Evolutionary conservation across 2,329 filamentous ascomycete species (phyloP).

Genomic region (Pseudogymnoascus sp.): DNA sequence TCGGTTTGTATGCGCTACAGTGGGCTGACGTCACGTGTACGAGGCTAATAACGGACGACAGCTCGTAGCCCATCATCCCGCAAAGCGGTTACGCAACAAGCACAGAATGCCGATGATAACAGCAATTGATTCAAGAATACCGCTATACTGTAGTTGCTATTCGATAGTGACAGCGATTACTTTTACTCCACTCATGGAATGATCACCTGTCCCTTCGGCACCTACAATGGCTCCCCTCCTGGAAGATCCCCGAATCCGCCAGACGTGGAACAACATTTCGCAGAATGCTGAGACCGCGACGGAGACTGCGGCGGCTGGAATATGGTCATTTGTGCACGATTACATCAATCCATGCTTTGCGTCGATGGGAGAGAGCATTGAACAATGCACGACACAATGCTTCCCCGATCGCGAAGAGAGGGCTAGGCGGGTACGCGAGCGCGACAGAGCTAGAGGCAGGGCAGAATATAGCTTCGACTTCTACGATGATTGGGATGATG

Average conservation of each 20-base stretch:
- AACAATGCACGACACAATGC: constrained; percentile 65
- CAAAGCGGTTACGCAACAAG: constrained; percentile 1
- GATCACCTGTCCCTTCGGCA: background rate
- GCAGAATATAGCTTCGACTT: constrained; percentile 92
- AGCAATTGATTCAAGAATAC: background rate
- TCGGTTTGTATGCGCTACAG: background rate
- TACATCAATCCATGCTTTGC: constrained; percentile 78
- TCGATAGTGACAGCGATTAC: background rate
- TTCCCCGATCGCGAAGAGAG: constrained; percentile 67
- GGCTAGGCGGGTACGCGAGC: constrained; percentile 57
- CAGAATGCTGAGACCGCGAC: constrained; percentile 87
- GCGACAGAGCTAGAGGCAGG: constrained; percentile 48
- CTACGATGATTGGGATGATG: constrained; percentile 90
- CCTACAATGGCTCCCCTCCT: constrained; percentile 37
- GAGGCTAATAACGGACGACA: background rate
- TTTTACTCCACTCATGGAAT: background rate
- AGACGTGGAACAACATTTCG: constrained; percentile 87
- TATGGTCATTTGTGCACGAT: constrained; percentile 80
- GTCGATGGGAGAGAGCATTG: constrained; percentile 56
- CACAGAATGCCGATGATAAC: constrained; percentile 6
- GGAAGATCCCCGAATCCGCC: constrained; percentile 80
- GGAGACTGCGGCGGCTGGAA: constrained; percentile 80
- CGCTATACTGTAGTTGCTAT: background rate
- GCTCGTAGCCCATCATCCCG: background rate
- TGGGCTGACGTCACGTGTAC: constrained; percentile 3